Conservation (phyloP, 2,329 filamentous ascomycete species). For the Mollisiaceae sp. region DNA sequence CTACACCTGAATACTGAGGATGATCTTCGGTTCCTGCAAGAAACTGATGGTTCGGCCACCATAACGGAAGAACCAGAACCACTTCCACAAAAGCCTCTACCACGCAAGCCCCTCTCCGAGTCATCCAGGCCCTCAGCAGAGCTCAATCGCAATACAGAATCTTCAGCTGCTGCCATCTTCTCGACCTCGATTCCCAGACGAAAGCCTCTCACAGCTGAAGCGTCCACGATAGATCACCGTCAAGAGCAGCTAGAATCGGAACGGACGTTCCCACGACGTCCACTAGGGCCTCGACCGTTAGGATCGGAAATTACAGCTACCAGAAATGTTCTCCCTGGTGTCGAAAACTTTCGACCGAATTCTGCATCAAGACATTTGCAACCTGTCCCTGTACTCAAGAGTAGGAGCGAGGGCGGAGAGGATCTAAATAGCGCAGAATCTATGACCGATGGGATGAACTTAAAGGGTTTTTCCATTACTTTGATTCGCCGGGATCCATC, state of each 20-base stretch:
- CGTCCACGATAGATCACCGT: slow-evolving; percentile 11
- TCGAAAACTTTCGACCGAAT: slow-evolving; percentile 25
- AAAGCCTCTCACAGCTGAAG: slow-evolving; percentile 25
- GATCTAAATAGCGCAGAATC: slow-evolving; percentile 5
- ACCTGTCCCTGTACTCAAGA: not conserved
- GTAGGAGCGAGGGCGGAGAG: slow-evolving; percentile 17
- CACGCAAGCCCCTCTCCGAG: slow-evolving; percentile 41
- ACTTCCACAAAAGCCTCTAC: slow-evolving; percentile 32
- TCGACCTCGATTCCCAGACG: slow-evolving; percentile 16
- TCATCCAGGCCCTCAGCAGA: slow-evolving; percentile 36
- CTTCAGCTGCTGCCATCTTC: not conserved
- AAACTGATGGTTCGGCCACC: not conserved
- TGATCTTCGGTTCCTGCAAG: slow-evolving; percentile 50
- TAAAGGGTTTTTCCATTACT: slow-evolving; percentile 43
- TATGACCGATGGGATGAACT: not conserved
- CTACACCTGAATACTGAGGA: slow-evolving; percentile 76
- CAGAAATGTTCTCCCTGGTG: slow-evolving; percentile 30
- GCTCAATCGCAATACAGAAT: slow-evolving; percentile 12
- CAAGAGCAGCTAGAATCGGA: not conserved
- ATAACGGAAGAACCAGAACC: slow-evolving; percentile 20
- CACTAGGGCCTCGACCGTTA: slow-evolving; percentile 32
- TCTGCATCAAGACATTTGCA: slow-evolving; percentile 11
- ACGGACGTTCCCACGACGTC: slow-evolving; percentile 11
- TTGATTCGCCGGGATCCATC: slow-evolving; percentile 76
- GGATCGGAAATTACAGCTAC: slow-evolving; percentile 21